phyloP scores from a whole-genome alignment of 2,329 filamentous ascomycete species.

The Sclerotinia trifoliorum region DNA sequence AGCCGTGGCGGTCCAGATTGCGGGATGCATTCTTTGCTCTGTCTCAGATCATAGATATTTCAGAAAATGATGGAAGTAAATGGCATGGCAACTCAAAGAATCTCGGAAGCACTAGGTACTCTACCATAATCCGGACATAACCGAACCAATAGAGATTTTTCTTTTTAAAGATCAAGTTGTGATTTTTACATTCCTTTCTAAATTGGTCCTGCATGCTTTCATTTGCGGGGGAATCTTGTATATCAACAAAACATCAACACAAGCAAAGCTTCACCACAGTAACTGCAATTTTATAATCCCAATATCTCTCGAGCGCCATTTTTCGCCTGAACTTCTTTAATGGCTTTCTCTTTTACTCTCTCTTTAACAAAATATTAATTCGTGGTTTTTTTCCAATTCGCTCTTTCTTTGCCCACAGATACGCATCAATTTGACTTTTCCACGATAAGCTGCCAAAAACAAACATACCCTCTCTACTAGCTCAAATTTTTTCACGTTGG shows the following conservation, averaged over 20 bases:
- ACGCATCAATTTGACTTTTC: slow-evolving; percentile 4
- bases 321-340: neutral
- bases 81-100: neutral
- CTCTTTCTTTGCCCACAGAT: slow-evolving; percentile 15
- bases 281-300: neutral
- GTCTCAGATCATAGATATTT: neutral
- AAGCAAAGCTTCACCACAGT: slow-evolving; percentile 12
- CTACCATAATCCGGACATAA: neutral
- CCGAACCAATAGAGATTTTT: neutral
- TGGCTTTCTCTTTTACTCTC: neutral
- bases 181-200: slow-evolving; percentile 18
- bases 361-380: neutral
- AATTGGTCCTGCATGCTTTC: slow-evolving; percentile 3
- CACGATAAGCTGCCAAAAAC: neutral
- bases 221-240: slow-evolving; percentile 11
- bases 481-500: neutral
- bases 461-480: neutral
- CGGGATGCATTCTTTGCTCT: neutral
- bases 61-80: neutral
- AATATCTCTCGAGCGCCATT: neutral
- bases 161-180: neutral
- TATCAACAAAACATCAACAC: slow-evolving; percentile 24
- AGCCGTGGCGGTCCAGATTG: neutral
- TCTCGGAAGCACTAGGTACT: neutral
- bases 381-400: neutral